phyloP scores from a whole-genome alignment of 176 grass and related monocot species.

The Avena atlantica region DNA sequence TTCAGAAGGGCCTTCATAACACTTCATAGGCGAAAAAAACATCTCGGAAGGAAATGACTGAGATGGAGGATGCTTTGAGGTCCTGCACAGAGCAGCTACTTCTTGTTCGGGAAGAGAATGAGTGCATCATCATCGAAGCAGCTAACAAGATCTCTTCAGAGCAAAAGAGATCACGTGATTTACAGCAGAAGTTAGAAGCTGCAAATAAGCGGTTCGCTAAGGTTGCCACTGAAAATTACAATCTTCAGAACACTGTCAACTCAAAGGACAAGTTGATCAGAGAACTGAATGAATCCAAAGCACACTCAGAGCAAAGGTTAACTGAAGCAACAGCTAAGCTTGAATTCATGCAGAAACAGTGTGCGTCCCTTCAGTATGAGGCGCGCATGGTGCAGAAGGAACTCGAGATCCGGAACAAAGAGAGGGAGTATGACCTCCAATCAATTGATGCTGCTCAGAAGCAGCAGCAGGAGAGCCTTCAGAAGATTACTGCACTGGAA shows the following conservation, averaged over 20 bases:
- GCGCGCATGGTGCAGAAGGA: constrained; percentile 68
- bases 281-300: constrained; percentile 57
- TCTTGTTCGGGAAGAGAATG: constrained; percentile 54
- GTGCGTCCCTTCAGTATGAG: constrained; percentile 68
- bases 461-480: constrained; percentile 53
- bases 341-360: constrained; percentile 54
- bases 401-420: constrained; percentile 69
- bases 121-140: constrained; percentile 51
- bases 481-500: constrained; percentile 63
- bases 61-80: constrained; percentile 42
- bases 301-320: constrained; percentile 47
- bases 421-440: constrained; percentile 55
- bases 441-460: constrained; percentile 67
- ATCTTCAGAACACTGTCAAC: constrained; percentile 49
- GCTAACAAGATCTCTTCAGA: constrained; percentile 47
- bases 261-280: constrained; percentile 63
- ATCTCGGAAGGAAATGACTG: constrained; percentile 31
- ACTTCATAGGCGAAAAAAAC: constrained; percentile 32
- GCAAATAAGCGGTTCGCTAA: constrained; percentile 53
- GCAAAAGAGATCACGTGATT: constrained; percentile 39
- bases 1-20: constrained; percentile 42
- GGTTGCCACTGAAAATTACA: constrained; percentile 52
- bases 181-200: constrained; percentile 53
- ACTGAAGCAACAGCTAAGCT: constrained; percentile 54
- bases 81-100: constrained; percentile 52